A percentile compares a stretch with the other conserved stretches of the same genome.
Evolutionary conservation across 2,329 filamentous ascomycete genomes (phyloP).

Genomic region (Dryadomyces quercivorus): DNA sequence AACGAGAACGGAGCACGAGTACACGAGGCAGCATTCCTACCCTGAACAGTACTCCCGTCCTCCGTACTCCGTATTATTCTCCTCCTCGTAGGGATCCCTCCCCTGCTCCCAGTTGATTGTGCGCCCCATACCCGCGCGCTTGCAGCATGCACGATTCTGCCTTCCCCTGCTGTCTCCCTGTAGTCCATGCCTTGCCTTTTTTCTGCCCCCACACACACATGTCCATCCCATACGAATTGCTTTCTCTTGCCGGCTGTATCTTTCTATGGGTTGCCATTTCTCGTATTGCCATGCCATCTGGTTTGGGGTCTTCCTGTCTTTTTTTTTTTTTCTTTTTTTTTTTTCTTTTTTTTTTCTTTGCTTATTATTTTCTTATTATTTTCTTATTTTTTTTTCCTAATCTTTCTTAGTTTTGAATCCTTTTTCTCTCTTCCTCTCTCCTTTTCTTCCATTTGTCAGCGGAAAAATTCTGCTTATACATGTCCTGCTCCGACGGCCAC

Average conservation of each 20-base stretch:
- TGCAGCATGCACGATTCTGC: constrained; percentile 4
- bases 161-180: not conserved
- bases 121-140: constrained; percentile 7
- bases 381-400: not conserved
- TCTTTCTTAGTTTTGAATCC: no score
- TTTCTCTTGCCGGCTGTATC: not conserved
- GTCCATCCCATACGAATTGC: no score
- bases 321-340: not conserved
- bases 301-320: not conserved
- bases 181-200: not conserved
- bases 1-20: not conserved
- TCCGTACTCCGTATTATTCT: not conserved
- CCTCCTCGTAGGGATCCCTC: not conserved
- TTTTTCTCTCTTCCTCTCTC: not conserved
- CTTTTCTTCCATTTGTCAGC: no score
- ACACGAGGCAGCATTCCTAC: not conserved
- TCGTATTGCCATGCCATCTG: not conserved
- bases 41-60: not conserved
- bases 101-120: not conserved
- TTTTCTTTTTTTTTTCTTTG: not conserved
- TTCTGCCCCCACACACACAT: not conserved
- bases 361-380: not conserved
- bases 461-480: no score
- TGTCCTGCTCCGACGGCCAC: not conserved
- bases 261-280: not conserved